Evolutionary conservation across 139 green algal genomes (phyloP).

Genomic region (Haematococcus lacustris): DNA sequence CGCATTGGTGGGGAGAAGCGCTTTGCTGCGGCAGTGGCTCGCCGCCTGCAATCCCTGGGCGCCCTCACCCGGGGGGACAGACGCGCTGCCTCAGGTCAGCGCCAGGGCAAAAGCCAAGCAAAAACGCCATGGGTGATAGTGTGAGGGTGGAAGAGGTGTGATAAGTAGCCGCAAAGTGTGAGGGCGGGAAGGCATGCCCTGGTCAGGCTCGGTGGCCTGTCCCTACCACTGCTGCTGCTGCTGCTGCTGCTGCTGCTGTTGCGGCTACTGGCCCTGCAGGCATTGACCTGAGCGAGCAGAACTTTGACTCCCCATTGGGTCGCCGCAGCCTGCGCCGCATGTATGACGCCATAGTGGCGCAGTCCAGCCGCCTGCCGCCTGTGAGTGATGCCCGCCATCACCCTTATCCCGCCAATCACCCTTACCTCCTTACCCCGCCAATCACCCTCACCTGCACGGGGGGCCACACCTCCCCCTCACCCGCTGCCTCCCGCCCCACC

Average conservation of each 20-base stretch:
- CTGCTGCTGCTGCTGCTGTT: no score
- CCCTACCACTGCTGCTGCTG: no score
- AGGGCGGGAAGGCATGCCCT: no score
- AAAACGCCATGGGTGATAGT: no score
- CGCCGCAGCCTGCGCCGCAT: constrained; percentile 47
- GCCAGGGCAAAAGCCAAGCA: constrained; percentile 3
- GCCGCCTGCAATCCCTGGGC: constrained; percentile 78
- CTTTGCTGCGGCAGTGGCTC: constrained; percentile 78
- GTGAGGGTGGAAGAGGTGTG: no score
- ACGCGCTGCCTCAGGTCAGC: constrained; percentile 57
- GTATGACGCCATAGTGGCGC: constrained; percentile 58
- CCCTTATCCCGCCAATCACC: neutral
- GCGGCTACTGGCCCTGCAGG: no score
- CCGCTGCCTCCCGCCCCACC: no score
- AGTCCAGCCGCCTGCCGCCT: constrained; percentile 7
- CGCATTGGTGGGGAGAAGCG: constrained; percentile 76
- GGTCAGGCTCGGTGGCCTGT: no score
- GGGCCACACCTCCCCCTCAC: no score
- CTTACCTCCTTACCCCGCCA: neutral
- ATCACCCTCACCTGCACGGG: no score
- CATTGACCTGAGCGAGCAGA: constrained; percentile 58
- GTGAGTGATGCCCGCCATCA: neutral
- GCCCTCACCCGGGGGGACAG: constrained; percentile 85
- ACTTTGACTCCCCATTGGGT: constrained; percentile 64
- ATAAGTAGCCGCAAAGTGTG: no score